Base-by-base conservation (phyloP, 345 rosid genomes). In the Gossypium thurberi region DNA sequence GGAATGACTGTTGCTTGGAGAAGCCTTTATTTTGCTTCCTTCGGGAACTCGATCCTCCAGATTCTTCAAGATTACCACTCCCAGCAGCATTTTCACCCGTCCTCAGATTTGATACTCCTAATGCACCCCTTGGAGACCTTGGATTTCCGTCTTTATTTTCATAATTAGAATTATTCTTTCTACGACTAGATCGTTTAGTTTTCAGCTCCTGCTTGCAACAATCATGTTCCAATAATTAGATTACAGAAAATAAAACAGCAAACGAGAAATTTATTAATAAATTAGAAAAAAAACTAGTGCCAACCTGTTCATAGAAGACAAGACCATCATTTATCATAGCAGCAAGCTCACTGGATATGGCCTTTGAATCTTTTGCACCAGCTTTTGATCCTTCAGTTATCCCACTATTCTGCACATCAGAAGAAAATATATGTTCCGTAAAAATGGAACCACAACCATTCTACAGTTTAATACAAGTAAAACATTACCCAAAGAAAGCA, bases 281-380 rank as follows among this genome's bases (percentile, higher is more conserved):
- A 66, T 11, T 67, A 12, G 40, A n/a, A 63, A 33, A 63, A 33
- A 13, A 75, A 52, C 28, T 65, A 69, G 17, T 62, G 66, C 18
- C 58, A 71, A 95, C 99, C 96, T 95, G 98, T 81, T 95, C 99
- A 78, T 80, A 95, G 83, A 82, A 95, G 83, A 85, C 87, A 75
- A 95, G 97, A 68, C 99, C 99, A 62, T 92, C 99, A 77, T 92
- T 89, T 79, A 91, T 95, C 66, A 92, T 78, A 73, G 88, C 84
- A 75, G 97, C 99, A 77, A 87, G 87, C 83, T 95, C 98, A 63
- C 78, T 84, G 15, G 98, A 84, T 26, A 94, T 82, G 61, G 85
- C 72, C 58, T 86, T 79, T 44, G 90, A 83, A 78, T 77, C 85
- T 50, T 86, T 80, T 56, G 78, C 81, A 57, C 78, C 80, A 37